phyloP scores from a whole-genome alignment of 2,329 filamentous ascomycete genomes.

The Fusarium aywerte region DNA sequence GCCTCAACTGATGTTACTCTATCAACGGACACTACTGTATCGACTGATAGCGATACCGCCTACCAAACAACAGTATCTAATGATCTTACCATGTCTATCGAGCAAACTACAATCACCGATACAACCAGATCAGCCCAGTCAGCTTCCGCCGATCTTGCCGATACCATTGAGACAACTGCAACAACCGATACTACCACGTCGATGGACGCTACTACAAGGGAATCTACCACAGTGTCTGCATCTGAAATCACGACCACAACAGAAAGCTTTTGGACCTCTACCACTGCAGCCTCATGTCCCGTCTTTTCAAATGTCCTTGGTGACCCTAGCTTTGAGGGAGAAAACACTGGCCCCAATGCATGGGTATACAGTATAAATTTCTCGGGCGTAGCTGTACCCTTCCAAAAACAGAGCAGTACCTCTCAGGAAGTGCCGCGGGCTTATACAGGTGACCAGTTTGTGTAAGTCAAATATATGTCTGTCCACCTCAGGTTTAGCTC shows the following conservation, averaged over 20 bases:
- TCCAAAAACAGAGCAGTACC: not conserved
- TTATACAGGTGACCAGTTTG: conserved; percentile 4
- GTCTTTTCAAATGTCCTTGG: not conserved
- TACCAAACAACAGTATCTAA: not conserved
- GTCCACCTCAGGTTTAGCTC: not conserved
- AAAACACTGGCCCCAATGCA: not conserved
- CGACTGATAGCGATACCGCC: not conserved
- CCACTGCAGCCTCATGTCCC: not conserved
- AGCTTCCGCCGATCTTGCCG: not conserved
- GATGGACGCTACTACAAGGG: not conserved
- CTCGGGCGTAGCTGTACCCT: not conserved
- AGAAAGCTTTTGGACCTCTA: not conserved
- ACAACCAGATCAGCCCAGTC: not conserved
- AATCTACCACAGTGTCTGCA: not conserved
- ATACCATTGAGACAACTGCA: not conserved
- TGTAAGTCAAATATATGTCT: not conserved
- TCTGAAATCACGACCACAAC: not conserved
- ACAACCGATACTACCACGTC: not conserved
- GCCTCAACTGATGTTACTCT: not conserved
- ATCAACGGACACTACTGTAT: not conserved
- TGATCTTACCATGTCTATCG: not conserved
- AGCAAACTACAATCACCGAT: not conserved
- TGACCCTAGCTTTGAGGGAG: conserved; percentile 3
- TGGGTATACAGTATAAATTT: not conserved
- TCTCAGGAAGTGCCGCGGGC: not conserved